Evolutionary conservation across 2,329 filamentous ascomycete species (phyloP), one percentile per base, ranked within the genome.

Genomic region (Alternaria rosae): DNA sequence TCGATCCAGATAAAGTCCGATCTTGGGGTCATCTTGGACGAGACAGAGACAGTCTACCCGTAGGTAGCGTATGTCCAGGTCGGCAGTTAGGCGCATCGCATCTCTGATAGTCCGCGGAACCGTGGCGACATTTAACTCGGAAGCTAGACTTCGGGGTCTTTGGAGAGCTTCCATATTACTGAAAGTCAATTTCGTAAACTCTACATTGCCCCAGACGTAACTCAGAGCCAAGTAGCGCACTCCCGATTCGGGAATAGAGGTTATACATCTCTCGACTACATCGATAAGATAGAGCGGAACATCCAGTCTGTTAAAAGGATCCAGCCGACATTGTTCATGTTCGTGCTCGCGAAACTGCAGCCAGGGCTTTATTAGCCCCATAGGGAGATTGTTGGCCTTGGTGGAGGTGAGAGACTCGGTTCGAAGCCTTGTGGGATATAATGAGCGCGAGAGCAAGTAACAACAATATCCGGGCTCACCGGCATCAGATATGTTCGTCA

Each of bases 1-100:
- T n/a, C 13, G 41, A 13, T 23, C 11, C 17, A 43, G 11, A 12
- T 21, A 43, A 12, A 12, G 20, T 12, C 41, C 10, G 12, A 43
- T 4, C 6, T 11, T 4, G 12, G 41, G 41, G 21, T 43, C 20
- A 12, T 43, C 41, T 12, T 51, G 47, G 3, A 12, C n/a, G 12
- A 51, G 6, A 10, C 47, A 51, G 62, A 60, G 59, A 64, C 9
- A 70, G 69, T 35, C 63, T 51, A 51, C 47, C 47, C 47, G 35
- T 4, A 51, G 9, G 20, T 51, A 51, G 17, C 47, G 47, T 13
- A 51, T 11, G 15, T 15, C 47, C 26, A 51, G 20, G 8, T 51
- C 23, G 8, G 26, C 28, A 12, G 47, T 51, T n/a, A 51, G n/a
- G 13, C 28, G 47, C 47, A 51, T 51, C 5, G 47, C 47, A 35